Evolutionary conservation across 2,329 filamentous ascomycete genomes (phyloP).

Genomic region (Penicillium sp.): DNA sequence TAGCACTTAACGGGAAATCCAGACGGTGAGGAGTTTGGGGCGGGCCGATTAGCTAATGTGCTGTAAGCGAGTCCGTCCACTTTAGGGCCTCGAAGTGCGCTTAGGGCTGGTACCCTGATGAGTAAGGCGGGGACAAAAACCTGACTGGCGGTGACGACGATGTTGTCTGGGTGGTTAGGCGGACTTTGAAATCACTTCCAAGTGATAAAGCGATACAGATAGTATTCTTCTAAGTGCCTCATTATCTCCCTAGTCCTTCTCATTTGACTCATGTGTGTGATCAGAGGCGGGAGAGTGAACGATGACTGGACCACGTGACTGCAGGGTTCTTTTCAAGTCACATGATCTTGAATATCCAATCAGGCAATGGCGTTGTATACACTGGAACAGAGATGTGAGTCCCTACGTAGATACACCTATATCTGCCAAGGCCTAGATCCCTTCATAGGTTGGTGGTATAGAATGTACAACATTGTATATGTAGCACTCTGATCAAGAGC

Average conservation of each 20-base stretch:
- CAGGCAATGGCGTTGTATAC: background rate
- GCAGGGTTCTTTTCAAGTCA: background rate
- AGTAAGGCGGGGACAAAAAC: conserved; percentile 3
- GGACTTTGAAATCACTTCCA: background rate
- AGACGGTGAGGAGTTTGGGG: conserved; percentile 41
- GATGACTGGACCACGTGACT: background rate
- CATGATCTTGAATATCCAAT: background rate
- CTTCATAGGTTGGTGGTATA: background rate
- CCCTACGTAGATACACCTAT: background rate
- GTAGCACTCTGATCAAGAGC: background rate
- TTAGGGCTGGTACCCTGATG: conserved; percentile 34
- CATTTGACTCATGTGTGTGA: background rate
- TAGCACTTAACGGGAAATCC: conserved; percentile 42
- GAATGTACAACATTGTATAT: background rate
- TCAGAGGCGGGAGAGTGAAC: background rate
- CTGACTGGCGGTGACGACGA: background rate
- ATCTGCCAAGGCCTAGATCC: background rate
- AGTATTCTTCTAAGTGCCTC: background rate
- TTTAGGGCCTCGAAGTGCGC: conserved; percentile 2
- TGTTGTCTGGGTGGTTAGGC: background rate
- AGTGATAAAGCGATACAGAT: background rate
- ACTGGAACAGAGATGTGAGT: background rate
- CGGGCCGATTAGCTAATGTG: conserved; percentile 43
- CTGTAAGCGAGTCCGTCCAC: conserved; percentile 40
- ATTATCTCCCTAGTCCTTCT: background rate